Percentiles rank a stretch among this genome's conserved stretches.
These are phyloP conservation scores for Candida xyloterini DNA, from an alignment of 805 yeast genomes.

Conservation along the genomic window DNA sequence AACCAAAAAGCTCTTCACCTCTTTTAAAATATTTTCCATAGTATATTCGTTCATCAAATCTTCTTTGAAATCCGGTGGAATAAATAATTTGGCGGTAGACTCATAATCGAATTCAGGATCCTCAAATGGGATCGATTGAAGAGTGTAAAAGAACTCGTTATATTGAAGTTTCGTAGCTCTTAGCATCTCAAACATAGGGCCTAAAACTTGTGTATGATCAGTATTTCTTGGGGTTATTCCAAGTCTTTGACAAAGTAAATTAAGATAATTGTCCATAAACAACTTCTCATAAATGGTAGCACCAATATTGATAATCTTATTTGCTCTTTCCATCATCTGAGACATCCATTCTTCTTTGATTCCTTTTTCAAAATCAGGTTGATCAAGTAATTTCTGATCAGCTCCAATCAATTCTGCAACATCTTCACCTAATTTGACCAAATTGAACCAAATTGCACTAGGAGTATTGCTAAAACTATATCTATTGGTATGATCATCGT, in stretches of 20 bases:
- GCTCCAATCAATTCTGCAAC: conserved; percentile 80
- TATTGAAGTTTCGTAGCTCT: conserved; percentile 67
- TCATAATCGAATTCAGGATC: conserved; percentile 31
- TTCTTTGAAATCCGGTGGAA: conserved; percentile 29
- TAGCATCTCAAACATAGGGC: conserved; percentile 61
- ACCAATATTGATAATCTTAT: conserved; percentile 57
- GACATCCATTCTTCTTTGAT: conserved; percentile 49
- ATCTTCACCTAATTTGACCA: conserved; percentile 79
- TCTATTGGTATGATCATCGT: conserved; percentile 70
- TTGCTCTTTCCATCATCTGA: conserved; percentile 56
- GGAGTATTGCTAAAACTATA: conserved; percentile 87
- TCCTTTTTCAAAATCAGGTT: conserved; percentile 38
- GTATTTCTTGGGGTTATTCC: conserved; percentile 53
- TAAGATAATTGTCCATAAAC: conserved; percentile 57
- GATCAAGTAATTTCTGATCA: conserved; percentile 50
- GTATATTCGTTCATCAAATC: conserved; percentile 24
- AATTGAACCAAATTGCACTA: conserved; percentile 88
- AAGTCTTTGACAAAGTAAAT: conserved; percentile 58
- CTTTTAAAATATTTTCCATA: conserved; percentile 40
- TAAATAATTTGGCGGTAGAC: conserved; percentile 24
- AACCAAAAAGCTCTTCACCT: conserved; percentile 50
- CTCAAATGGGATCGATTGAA: conserved; percentile 48
- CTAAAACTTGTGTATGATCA: conserved; percentile 45
- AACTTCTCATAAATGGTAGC: conserved; percentile 63
- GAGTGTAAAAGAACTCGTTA: conserved; percentile 67